phyloP scores from a whole-genome alignment of 1,284 basidiomycete genomes.

The Entoloma clypeatum region DNA sequence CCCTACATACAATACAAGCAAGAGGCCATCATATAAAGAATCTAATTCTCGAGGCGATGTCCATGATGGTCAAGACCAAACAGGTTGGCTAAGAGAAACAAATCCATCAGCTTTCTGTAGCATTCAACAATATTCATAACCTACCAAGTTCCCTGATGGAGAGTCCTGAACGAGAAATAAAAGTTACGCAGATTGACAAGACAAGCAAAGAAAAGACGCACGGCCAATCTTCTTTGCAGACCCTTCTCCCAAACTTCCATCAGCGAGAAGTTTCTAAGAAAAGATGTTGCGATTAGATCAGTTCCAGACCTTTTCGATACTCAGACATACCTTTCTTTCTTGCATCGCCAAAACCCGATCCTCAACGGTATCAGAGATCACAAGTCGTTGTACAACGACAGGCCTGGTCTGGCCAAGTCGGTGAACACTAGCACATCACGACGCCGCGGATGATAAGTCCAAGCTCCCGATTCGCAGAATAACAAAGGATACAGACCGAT shows the following conservation, averaged over 20 bases:
- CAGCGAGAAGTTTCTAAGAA: constrained; percentile 46
- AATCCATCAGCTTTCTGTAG: constrained; percentile 1
- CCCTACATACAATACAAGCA: too few species aligned
- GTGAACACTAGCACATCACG: constrained; percentile 43
- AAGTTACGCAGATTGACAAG: not conserved
- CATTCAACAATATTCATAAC: constrained; percentile 18
- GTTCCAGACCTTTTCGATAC: not conserved
- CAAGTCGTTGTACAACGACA: constrained; percentile 57
- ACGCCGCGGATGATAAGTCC: constrained; percentile 12
- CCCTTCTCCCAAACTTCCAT: constrained; percentile 59
- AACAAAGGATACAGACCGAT: constrained; percentile 27
- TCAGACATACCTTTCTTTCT: constrained; percentile 45
- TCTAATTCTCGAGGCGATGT: constrained; percentile 23
- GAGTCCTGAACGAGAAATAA: constrained; percentile 30
- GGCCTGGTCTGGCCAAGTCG: constrained; percentile 50
- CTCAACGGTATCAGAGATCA: constrained; percentile 55
- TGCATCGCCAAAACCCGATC: constrained; percentile 58
- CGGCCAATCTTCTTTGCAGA: constrained; percentile 51
- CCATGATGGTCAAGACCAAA: constrained; percentile 48
- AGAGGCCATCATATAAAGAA: too few species aligned
- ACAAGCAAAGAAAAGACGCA: constrained; percentile 36
- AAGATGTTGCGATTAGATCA: constrained; percentile 4
- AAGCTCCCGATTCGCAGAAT: constrained; percentile 23
- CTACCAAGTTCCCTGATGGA: constrained; percentile 44
- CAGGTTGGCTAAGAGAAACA: constrained; percentile 28